Conservation (phyloP, 352 stramenopile species). For the Pythium graminicola region DNA sequence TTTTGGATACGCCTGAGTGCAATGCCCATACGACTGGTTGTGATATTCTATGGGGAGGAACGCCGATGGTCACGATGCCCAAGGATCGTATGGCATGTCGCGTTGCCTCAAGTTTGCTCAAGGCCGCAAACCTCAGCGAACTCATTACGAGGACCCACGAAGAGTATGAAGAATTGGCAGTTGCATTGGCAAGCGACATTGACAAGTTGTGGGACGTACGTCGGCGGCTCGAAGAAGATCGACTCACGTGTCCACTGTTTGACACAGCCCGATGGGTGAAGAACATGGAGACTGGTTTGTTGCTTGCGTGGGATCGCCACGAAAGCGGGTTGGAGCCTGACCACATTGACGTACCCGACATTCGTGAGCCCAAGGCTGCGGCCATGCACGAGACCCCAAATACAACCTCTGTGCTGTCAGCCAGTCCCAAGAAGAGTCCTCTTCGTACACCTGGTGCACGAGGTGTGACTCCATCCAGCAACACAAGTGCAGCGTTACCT, state of each 20-base stretch:
- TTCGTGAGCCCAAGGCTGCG: constrained; percentile 37
- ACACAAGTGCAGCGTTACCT: not conserved
- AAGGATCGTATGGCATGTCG: constrained; percentile 89
- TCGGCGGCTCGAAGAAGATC: constrained; percentile 58
- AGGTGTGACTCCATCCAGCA: not conserved
- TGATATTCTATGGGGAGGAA: constrained; percentile 90
- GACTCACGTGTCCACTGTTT: constrained; percentile 66
- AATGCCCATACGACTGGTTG: constrained; percentile 90
- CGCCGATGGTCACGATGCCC: constrained; percentile 87
- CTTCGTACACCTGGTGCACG: not conserved
- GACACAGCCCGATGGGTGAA: constrained; percentile 73
- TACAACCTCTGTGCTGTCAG: not conserved
- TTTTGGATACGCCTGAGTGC: constrained; percentile 88
- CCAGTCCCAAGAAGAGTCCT: constrained; percentile 25
- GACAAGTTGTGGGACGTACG: constrained; percentile 77
- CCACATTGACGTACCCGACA: constrained; percentile 79
- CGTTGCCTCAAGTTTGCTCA: constrained; percentile 84
- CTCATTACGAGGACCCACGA: constrained; percentile 68
- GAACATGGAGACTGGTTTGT: constrained; percentile 80
- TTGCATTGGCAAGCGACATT: constrained; percentile 83
- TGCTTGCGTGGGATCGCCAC: constrained; percentile 64
- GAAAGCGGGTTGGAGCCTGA: constrained; percentile 56
- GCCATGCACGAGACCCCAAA: constrained; percentile 11
- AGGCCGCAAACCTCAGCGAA: constrained; percentile 68
- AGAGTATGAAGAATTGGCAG: constrained; percentile 89